A percentile compares a stretch with the other conserved stretches of the same genome.
Evolutionary conservation across 2,329 filamentous ascomycete genomes (phyloP).

Genomic region (Paracoccidioides brasiliensis): DNA sequence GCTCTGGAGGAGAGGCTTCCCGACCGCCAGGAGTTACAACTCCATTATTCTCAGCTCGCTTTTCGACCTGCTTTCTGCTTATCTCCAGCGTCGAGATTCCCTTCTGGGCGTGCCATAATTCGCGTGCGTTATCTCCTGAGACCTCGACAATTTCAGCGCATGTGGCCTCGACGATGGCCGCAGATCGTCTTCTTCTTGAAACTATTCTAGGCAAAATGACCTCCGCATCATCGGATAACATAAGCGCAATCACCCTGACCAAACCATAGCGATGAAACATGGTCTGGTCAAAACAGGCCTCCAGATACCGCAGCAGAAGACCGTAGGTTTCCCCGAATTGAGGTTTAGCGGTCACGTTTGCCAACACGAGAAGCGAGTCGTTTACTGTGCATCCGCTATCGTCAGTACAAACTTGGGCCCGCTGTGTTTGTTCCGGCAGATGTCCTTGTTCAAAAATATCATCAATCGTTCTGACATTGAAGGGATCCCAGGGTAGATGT

Average conservation of each 20-base stretch:
- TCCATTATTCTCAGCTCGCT: constrained; percentile 17
- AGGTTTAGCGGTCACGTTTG: constrained; percentile 49
- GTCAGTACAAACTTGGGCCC: constrained; percentile 21
- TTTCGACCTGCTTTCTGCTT: constrained; percentile 18
- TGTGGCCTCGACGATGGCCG: constrained; percentile 47
- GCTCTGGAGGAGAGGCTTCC: constrained; percentile 13
- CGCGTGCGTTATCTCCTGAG: constrained; percentile 22
- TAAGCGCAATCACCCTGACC: constrained; percentile 67
- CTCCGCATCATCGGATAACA: constrained; percentile 47
- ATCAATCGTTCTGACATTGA: constrained; percentile 45
- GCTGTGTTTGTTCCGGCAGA: constrained; percentile 42
- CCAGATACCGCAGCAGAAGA: constrained; percentile 48
- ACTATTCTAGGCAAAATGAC: constrained; percentile 49
- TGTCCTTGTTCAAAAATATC: constrained; percentile 19
- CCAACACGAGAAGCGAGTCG: constrained; percentile 58
- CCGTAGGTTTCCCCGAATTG: constrained; percentile 44
- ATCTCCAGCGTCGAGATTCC: constrained; percentile 15
- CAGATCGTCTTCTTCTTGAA: constrained; percentile 41
- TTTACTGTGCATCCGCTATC: constrained; percentile 44
- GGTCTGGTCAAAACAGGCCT: constrained; percentile 42
- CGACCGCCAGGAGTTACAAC: constrained; percentile 22
- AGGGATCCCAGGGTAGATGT: constrained; percentile 42
- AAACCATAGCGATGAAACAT: constrained; percentile 64
- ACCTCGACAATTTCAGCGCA: constrained; percentile 26
- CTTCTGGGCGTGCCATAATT: constrained; percentile 14